Evolutionary conservation across 768 basidiomycete genomes (phyloP), one percentile per base, ranked within the genome.

Genomic region (Russula sp.): DNA sequence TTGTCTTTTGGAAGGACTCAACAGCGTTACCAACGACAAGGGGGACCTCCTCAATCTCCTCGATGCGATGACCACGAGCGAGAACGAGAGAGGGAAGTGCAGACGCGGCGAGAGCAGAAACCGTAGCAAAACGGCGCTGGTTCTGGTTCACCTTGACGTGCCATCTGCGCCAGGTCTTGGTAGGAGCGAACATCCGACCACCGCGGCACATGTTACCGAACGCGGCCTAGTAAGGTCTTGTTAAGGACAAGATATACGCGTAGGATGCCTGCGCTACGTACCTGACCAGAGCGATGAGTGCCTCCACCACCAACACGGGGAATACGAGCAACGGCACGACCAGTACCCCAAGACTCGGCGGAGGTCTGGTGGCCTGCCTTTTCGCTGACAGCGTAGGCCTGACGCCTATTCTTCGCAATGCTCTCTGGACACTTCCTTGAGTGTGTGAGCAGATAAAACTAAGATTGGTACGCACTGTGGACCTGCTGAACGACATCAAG

Each of bases 161-260:
- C 97, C 97, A 99, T 77, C 87, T 95, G 79, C 96, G 89, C 96
- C 95, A 98, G 74, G 86, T 91, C 83, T 97, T 98, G 79, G 96
- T 98, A 18, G 97, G 97, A 34, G 96, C 96, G 78, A 99, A 98
- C 97, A 99, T 98, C 75, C 97, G 94, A 82, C 97, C 97, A 74
- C 97, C 96, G 77, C 97, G 91, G 84, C 96, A 98, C 97, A 99
- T 98, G 89, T 98, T 98, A 73, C 97, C 97, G 80, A 98, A 98
- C 37, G 97, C 97, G 75, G 93, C 97, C 89, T 96, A 45, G 16
- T 60, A 31, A 40, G 13, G 60, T 13, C 52, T 42, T 62, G 45
- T 71, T 52, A 56, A 59, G 57, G 45, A 42, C 22, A 20, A 10
- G 47, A 31, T 45, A 8, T 37, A 8, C 9, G 27, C 10, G 14